A percentile compares a stretch with the other conserved stretches of the same genome.
Conservation (phyloP, 495 filamentous ascomycete genomes). For the Astrothelium macrocarpum region DNA sequence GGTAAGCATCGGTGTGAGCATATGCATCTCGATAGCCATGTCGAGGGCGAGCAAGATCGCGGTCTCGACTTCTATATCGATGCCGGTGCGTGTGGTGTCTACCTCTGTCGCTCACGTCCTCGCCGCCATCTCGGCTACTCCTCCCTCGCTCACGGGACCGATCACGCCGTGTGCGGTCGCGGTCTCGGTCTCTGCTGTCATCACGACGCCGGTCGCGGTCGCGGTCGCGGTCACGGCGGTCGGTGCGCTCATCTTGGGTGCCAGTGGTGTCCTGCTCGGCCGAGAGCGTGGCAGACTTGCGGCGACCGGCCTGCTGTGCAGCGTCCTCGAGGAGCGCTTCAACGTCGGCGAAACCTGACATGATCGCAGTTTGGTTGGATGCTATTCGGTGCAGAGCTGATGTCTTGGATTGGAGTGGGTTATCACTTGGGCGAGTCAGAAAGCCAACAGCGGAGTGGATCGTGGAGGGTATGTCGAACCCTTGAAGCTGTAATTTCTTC, state of each 20-base stretch:
- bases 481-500: background rate
- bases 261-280: constrained; percentile 7
- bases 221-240: constrained; percentile 46
- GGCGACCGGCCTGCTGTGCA: constrained; percentile 40
- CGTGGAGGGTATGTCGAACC: constrained; percentile 1
- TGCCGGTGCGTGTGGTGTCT: constrained; percentile 77
- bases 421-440: constrained; percentile 4
- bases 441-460: background rate
- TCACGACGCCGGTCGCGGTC: constrained; percentile 51
- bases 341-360: constrained; percentile 89
- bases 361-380: constrained; percentile 30
- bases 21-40: constrained; percentile 48
- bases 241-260: constrained; percentile 14
- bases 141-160: constrained; percentile 47
- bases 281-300: background rate
- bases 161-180: constrained; percentile 48
- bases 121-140: constrained; percentile 53
- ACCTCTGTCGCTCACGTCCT: constrained; percentile 58
- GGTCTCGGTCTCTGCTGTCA: constrained; percentile 49
- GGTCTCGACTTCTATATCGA: constrained; percentile 71
- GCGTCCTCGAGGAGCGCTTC: constrained; percentile 90
- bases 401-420: background rate
- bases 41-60: constrained; percentile 64
- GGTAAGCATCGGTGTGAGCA: constrained; percentile 38
- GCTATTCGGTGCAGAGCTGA: background rate